Percentiles rank a stretch among this genome's conserved stretches.
Evolutionary conservation across 306 rosid species (phyloP).

Genomic region (Cicer yamashitae): DNA sequence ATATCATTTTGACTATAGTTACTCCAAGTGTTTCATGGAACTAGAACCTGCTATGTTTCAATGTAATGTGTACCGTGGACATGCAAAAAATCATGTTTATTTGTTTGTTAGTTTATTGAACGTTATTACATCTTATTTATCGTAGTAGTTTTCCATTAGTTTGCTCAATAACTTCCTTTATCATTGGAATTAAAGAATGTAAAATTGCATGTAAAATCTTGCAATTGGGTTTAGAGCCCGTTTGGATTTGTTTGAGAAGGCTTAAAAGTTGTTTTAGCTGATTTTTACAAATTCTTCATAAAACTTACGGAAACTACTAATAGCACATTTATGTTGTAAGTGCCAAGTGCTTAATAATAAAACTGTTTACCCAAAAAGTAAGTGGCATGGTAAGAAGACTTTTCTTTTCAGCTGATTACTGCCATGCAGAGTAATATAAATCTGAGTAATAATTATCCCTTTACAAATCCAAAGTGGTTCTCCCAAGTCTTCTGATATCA

Average conservation of each 20-base stretch:
- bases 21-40: constrained; percentile 1
- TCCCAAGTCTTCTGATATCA: too few species aligned
- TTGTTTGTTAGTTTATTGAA: neutral
- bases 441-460: too few species aligned
- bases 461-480: too few species aligned
- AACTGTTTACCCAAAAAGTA: too few species aligned
- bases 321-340: too few species aligned
- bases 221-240: neutral
- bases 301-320: too few species aligned
- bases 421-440: neutral
- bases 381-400: too few species aligned
- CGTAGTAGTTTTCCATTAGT: neutral
- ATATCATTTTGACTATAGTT: neutral
- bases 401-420: neutral
- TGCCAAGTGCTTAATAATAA: too few species aligned
- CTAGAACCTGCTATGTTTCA: constrained; percentile 17
- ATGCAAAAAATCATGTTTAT: neutral
- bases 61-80: neutral
- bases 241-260: too few species aligned
- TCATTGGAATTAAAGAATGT: neutral
- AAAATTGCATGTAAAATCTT: neutral
- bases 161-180: neutral
- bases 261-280: too few species aligned
- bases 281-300: too few species aligned
- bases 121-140: neutral